Evolutionary conservation across 2,329 filamentous ascomycete genomes (phyloP), one percentile per base, ranked within the genome.

Genomic region (Plectosphaerella cucumerina): DNA sequence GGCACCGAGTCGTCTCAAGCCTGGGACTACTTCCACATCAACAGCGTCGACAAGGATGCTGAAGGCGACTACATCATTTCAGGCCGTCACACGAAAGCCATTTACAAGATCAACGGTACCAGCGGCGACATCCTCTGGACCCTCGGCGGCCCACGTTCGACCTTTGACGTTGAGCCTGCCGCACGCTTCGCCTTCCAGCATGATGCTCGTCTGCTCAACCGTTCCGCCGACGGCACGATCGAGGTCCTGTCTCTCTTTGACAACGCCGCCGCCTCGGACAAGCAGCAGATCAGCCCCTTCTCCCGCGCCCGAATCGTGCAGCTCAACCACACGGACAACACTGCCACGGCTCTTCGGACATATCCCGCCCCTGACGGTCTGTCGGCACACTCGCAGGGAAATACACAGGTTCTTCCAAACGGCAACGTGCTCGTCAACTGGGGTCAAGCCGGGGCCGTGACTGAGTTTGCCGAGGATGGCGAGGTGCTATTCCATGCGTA

Each of bases 361-460:
- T 60, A 53, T 22, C 44, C 49, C 2, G 50, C 76, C 0, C 77
- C 77, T 1, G 74, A 79, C 49, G 63, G 67, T 5, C 64, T 82
- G 8, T 65, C 72, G 0, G 72, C 77, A 23, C 75, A 71, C 44
- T 80, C 78, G 0, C 73, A 75, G 53, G 70, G 71, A 6, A 72
- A 67, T n/a, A 74, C 77, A 31, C 81, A 85, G 55, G 58, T 80
- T 6, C 69, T 85, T 0, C 71, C 76, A 0, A 74, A 75, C 48
- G 76, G 76, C 33, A 77, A 81, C 51, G 73, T 73, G 6, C 65
- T 84, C 41, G 73, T 84, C 33, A 77, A 78, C 54, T 85, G 80
- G 80, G 80, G 81, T 5, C 72, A 70, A 0, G 70, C 72, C 17
- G 74, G 74, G 0, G 73, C 72, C 3, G 58, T 75, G 20, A 78